A percentile compares a stretch with the other conserved stretches of the same genome.
These are phyloP conservation scores for Porcisia hertigi DNA, from an alignment of 208 protist genomes.

Conservation along the genomic window DNA sequence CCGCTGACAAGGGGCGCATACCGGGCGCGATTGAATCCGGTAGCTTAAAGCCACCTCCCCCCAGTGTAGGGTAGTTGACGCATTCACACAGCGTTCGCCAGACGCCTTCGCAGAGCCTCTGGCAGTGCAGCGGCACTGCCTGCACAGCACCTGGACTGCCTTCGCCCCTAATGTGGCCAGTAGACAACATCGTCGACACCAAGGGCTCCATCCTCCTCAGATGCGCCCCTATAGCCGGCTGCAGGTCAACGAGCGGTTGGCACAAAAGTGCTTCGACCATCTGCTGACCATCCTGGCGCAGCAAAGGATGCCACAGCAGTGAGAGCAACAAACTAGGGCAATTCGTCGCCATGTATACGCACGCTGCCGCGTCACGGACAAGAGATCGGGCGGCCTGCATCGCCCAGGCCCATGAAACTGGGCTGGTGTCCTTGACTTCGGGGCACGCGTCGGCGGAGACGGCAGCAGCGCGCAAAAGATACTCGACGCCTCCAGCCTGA, in stretches of 20 bases:
- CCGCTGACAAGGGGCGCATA: not conserved
- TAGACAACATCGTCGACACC: not conserved
- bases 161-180: not conserved
- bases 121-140: slow-evolving; percentile 24
- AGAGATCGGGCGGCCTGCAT: slow-evolving; percentile 17
- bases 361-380: slow-evolving; percentile 9
- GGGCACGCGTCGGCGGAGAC: not conserved
- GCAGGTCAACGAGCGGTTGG: slow-evolving; percentile 15
- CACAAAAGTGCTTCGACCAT: slow-evolving; percentile 24
- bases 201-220: not conserved
- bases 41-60: slow-evolving; percentile 1
- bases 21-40: not conserved
- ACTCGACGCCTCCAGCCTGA: slow-evolving; percentile 16
- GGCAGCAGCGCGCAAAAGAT: slow-evolving; percentile 17
- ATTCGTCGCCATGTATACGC: slow-evolving; percentile 22
- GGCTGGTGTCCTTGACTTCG: not conserved
- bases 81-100: slow-evolving; percentile 26
- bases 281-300: slow-evolving; percentile 21
- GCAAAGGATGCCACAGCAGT: slow-evolving; percentile 28
- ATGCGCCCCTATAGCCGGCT: not conserved
- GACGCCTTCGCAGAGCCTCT: slow-evolving; percentile 21
- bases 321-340: slow-evolving; percentile 15
- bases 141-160: not conserved
- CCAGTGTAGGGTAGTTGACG: slow-evolving; percentile 10
- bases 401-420: slow-evolving; percentile 20